Base-by-base conservation (phyloP, 1,139 yeast species). In the Kurtzmaniella quercitrusa region DNA sequence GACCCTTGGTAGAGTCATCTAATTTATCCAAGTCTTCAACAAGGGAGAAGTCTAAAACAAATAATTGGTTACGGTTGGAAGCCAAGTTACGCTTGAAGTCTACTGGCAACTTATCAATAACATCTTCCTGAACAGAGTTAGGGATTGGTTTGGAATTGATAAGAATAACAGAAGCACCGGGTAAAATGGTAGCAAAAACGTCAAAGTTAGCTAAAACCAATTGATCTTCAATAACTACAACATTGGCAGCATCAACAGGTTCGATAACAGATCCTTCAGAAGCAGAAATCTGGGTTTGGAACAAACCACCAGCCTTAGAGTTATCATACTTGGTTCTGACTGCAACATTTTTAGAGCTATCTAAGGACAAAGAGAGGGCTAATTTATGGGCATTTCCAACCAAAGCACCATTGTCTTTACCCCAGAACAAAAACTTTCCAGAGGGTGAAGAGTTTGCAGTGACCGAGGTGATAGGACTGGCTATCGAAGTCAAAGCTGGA, bases 321-420 rank as follows among this genome's bases (percentile, higher is more conserved):
- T 87, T 89, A 61, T 91, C 96, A 55, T 70, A 89, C 55, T 77
- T 79, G 44, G 83, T 77, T 61, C 86, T 74, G 59, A 79, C 75
- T 46, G 75, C 66, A 49, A 87, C 75, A 27, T 66, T 59, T 48
- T 78, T 71, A 44, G 71, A 60, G 47, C 79, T 77, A 55, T 82
- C 89, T 56, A 86, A 72, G 2, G 95, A 82, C 51, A 88, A 73
- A 17, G 90, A 73, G 49, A 82, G 85, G 0, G 93, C 85, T 47
- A 91, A 66, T 53, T 81, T 81, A 40, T 82, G 74, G 21, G 90
- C 82, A 40, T 84, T 77, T 33, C 73, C 73, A 29, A 77, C 70
- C 48, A 76, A 70, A 41, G 68, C 65, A 37, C 82, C 74, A 55
- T 79, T 75, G 60, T 86, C 95, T 47, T 74, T 66, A 41, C 85